Evolutionary conservation across 2,329 filamentous ascomycete species (phyloP), one percentile per base, ranked within the genome.

Genomic region (Penicillium sp.): DNA sequence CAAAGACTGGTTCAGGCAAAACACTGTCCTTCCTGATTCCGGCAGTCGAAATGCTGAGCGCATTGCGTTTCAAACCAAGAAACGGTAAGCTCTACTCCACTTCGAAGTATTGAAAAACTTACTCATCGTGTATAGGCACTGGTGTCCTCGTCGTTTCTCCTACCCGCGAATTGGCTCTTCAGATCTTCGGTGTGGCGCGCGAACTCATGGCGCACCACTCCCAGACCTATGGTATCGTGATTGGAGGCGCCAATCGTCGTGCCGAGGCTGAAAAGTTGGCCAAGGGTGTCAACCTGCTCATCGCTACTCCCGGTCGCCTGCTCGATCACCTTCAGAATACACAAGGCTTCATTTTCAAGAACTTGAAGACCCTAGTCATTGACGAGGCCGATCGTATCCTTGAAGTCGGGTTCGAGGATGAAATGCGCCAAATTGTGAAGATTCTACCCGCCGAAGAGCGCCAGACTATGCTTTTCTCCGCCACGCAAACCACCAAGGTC

Each of bases 391-490:
- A 98, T 62, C 82, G 92, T 32, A 95, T 98, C 47, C 72, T 98
- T 30, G 92, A 98, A 69, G 86, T 95, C 46, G 90, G 92, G 55
- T 98, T 98, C 73, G 92, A 98, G 66, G 92, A 96, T 59, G 92
- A 98, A 69, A 95, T 98, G 85, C 77, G 86, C 48, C 84, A 93
- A 63, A 95, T 98, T 52, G 82, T 96, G 65, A 93, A 93, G 73
- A 92, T 96, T 38, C 71, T 96, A 12, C 86, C 89, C 31, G 84
- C 83, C 51, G 82, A 93, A 41, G 80, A 89, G 50, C 75, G 92
- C 43, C 90, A 96, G 67, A 95, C 89, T 0, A 92, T 94, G 82
- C 77, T 98, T n/a, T 98, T 98, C 74, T 95, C 88, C 10, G 92
- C 92, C 10, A 98, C 92, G 3, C 92, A 96, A 66, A 98, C 92